A percentile compares a stretch with the other conserved stretches of the same genome.
Evolutionary conservation across 2,329 filamentous ascomycete species (phyloP).

Genomic region (Bipolaris gigantea): DNA sequence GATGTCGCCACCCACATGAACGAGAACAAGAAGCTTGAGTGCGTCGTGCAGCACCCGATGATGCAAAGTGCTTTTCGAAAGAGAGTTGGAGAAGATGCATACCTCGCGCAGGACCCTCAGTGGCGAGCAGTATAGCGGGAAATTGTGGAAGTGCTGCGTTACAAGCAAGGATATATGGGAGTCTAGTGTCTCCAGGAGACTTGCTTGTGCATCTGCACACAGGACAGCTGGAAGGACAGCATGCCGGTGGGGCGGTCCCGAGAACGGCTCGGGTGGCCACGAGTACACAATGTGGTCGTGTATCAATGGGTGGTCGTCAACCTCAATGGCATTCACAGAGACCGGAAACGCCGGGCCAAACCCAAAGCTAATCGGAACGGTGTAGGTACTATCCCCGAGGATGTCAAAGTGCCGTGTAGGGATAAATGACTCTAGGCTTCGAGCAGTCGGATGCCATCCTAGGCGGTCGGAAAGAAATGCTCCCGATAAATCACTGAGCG

Average conservation of each 20-base stretch:
- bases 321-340: conserved; percentile 30
- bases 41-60: conserved; percentile 35
- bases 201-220: conserved; percentile 19
- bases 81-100: conserved; percentile 37
- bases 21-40: conserved; percentile 45
- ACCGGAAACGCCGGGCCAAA: conserved; percentile 36
- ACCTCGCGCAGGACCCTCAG: conserved; percentile 40
- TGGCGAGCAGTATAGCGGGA: conserved; percentile 41
- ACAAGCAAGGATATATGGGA: conserved; percentile 39
- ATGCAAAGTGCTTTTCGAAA: conserved; percentile 19
- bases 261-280: conserved; percentile 36
- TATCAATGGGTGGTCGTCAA: conserved; percentile 22
- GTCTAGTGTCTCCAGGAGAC: conserved; percentile 31
- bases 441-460: conserved; percentile 42
- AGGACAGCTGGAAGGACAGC: conserved; percentile 43
- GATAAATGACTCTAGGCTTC: conserved; percentile 32
- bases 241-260: conserved; percentile 24
- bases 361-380: conserved; percentile 39
- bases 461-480: conserved; percentile 38
- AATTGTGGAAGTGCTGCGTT: conserved; percentile 37
- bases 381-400: conserved; percentile 24
- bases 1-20: conserved; percentile 45
- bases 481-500: conserved; percentile 32
- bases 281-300: conserved; percentile 44
- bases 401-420: conserved; percentile 21